A percentile compares a stretch with the other conserved stretches of the same genome.
These are phyloP conservation scores for Phytophthora cajani DNA, from an alignment of 352 stramenopile genomes.

Conservation along the genomic window DNA sequence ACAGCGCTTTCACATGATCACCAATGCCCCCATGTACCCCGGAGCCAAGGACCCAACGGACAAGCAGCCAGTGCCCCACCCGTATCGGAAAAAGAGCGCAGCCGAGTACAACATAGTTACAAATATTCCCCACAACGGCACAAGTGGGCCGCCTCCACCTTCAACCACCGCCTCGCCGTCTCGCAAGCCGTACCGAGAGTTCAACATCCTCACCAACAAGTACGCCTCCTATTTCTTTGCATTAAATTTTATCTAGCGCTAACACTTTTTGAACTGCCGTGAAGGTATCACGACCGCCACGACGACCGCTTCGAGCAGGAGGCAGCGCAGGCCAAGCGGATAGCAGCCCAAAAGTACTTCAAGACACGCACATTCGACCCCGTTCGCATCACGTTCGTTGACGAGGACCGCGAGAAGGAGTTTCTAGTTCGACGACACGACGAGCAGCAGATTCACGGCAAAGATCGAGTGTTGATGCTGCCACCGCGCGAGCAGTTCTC, in stretches of 20 bases:
- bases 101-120: constrained; percentile 75
- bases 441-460: constrained; percentile 58
- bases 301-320: constrained; percentile 51
- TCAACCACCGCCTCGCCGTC: constrained; percentile 26
- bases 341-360: constrained; percentile 69
- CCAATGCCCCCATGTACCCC: constrained; percentile 59
- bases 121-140: constrained; percentile 40
- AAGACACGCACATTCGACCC: constrained; percentile 76
- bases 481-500: constrained; percentile 70
- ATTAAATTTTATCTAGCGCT: constrained; percentile 7
- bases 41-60: constrained; percentile 56
- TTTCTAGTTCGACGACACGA: constrained; percentile 50
- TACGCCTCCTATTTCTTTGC: constrained; percentile 21
- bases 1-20: constrained; percentile 76
- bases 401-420: constrained; percentile 57
- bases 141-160: constrained; percentile 2
- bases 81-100: constrained; percentile 41
- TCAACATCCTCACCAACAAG: constrained; percentile 84
- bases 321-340: constrained; percentile 43
- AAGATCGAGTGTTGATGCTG: constrained; percentile 55
- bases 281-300: constrained; percentile 64
- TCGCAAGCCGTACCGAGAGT: constrained; percentile 56
- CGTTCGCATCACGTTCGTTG: constrained; percentile 63
- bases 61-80: constrained; percentile 40
- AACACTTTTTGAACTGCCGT: constrained; percentile 6